Base-by-base conservation (phyloP, 1,284 basidiomycete species). In the Ceratobasidium sp. region DNA sequence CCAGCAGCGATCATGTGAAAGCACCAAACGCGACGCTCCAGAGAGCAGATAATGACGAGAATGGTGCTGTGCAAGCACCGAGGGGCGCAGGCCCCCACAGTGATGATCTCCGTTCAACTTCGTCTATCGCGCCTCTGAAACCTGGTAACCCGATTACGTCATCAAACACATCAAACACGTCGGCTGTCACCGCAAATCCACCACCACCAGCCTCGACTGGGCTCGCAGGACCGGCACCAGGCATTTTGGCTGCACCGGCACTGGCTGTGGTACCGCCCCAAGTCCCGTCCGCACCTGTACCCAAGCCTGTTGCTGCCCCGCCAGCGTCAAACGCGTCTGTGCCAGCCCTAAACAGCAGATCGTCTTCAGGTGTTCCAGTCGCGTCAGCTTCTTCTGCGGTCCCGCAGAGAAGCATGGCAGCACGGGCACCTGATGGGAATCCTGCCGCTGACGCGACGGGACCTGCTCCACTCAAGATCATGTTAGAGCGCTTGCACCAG, bases 131-230 rank as follows among this genome's bases (percentile, higher is more conserved):
- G 27, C 53, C 53, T 37, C 48, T 24, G 27, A 49, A 43, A 53
- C 64, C 22, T 34, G 49, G n/a, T 22, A 29, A 49, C 31, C 13
- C 24, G 54, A 27, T 58, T 59, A 48, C 48, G 66, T 46, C 54
- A 69, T 56, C 66, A 41, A 51, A 56, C 24, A 58, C 19, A 29
- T 56, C 65, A 22, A 54, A 54, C 34, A 39, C 51, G 31, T n/a
- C 65, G 29, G 34, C 51, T 51, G n/a, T 48, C 31, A 11, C 37
- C 19, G 51, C 39, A 13, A 14, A 51, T 24, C 49, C 65, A 41
- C 34, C 24, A 34, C 34, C 34, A 24, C 31, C 62, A 16, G 2
- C 43, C 29, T 43, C 34, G 11, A 41, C 27, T 29, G 48, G 8
- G 19, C 54, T 22, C 13, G 66, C 41, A 31, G 39, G 27, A 31